A percentile compares a stretch with the other conserved stretches of the same genome.
Conservation (phyloP, 345 rosid species). For the Aquilaria sinensis region DNA sequence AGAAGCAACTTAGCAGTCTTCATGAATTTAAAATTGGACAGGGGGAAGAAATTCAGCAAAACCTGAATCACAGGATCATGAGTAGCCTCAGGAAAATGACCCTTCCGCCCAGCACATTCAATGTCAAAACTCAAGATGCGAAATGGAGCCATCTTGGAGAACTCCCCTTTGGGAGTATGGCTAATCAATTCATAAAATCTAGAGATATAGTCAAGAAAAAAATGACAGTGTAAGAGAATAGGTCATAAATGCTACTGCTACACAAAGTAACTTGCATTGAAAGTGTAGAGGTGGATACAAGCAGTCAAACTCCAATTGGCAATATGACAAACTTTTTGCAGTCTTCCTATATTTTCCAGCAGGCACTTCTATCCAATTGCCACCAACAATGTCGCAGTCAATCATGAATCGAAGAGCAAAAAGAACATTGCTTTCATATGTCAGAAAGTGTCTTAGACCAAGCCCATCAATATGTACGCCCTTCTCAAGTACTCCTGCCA, state of each 20-base stretch:
- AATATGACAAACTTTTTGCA: slow-evolving; percentile 54
- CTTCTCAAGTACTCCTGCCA: slow-evolving; percentile 86
- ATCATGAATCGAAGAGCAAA: slow-evolving; percentile 97
- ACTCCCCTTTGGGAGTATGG: slow-evolving; percentile 86
- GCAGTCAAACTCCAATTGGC: slow-evolving; percentile 93
- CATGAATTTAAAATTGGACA: slow-evolving; percentile 2
- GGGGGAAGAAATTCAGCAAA: slow-evolving; percentile 2
- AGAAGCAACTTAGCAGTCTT: slow-evolving; percentile 9
- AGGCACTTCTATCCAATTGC: slow-evolving; percentile 97
- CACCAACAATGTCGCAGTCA: slow-evolving; percentile 82
- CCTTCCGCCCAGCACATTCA: slow-evolving; percentile 99
- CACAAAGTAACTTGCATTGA: slow-evolving; percentile 7
- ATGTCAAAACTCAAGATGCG: slow-evolving; percentile 96
- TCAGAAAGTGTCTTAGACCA: slow-evolving; percentile 86
- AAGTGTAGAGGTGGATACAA: slow-evolving; percentile 56
- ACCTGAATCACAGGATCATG: slow-evolving; percentile 99
- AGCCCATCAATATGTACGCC: slow-evolving; percentile 93
- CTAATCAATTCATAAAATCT: slow-evolving; percentile 83
- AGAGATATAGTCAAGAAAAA: slow-evolving; percentile 33
- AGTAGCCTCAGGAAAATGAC: slow-evolving; percentile 97
- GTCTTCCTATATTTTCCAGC: slow-evolving; percentile 73
- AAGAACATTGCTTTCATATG: slow-evolving; percentile 91
- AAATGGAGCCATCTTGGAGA: slow-evolving; percentile 98
- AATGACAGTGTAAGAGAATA: slow-evolving; percentile 1
- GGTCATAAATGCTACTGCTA: neutral